Evolutionary conservation across 1,284 basidiomycete genomes (phyloP).

Genomic region (Pholiota adiposa): DNA sequence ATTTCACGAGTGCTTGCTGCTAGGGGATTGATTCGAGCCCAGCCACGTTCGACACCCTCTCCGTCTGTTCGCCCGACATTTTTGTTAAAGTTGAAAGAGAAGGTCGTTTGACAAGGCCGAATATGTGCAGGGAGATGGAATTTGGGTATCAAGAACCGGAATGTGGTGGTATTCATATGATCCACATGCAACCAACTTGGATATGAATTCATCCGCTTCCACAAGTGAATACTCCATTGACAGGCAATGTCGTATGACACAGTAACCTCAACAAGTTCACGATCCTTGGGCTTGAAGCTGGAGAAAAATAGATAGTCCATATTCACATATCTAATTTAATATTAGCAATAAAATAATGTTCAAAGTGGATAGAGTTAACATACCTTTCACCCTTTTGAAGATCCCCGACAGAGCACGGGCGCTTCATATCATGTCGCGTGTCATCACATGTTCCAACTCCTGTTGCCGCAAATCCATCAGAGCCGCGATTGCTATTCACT

Average conservation of each 20-base stretch:
- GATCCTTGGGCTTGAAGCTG: conserved; percentile 16
- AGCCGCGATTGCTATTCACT: conserved; percentile 24
- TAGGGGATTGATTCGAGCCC: conserved; percentile 25
- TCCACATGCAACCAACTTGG: conserved; percentile 16
- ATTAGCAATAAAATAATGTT: background rate
- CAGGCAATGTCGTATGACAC: conserved; percentile 38
- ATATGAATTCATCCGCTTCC: conserved; percentile 16
- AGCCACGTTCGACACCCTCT: conserved; percentile 25
- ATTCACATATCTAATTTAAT: conserved; percentile 31
- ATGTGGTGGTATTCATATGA: background rate
- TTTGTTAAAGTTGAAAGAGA: conserved; percentile 15
- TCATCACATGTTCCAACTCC: conserved; percentile 34
- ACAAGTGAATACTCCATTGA: conserved; percentile 33
- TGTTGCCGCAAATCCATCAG: conserved; percentile 23
- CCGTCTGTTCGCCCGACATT: conserved; percentile 23
- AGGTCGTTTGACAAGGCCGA: background rate
- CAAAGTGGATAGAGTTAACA: background rate
- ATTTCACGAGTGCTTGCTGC: conserved; percentile 24
- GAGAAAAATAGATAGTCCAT: conserved; percentile 36
- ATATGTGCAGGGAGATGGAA: conserved; percentile 22
- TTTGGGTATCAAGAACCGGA: conserved; percentile 24
- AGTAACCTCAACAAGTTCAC: conserved; percentile 12
- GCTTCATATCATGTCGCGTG: conserved; percentile 33
- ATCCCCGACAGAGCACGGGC: conserved; percentile 25
- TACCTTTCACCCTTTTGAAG: conserved; percentile 32